These are phyloP conservation scores for Boletus mariae DNA, from an alignment of 1,284 basidiomycete genomes.

Conservation along the genomic window DNA sequence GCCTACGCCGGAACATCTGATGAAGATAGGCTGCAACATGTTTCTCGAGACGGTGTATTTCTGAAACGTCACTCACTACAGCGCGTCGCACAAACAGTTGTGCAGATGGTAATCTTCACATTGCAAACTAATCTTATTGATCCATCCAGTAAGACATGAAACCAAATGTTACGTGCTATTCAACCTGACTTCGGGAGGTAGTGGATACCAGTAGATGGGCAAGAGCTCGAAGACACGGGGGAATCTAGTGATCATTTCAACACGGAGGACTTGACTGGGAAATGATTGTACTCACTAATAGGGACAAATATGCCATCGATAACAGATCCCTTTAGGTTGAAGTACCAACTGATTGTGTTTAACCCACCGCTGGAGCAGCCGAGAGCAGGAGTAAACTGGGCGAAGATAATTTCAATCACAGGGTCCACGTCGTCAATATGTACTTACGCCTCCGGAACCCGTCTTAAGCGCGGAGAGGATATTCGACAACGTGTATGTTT, in stretches of 20 bases:
- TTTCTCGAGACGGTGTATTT: no score
- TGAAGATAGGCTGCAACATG: no score
- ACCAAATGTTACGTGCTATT: background rate
- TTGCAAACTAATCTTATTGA: background rate
- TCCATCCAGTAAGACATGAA: background rate
- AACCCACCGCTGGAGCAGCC: slow-evolving; percentile 49
- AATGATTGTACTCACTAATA: slow-evolving; percentile 43
- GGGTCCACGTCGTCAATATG: background rate
- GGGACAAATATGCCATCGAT: slow-evolving; percentile 62
- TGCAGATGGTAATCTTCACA: no score
- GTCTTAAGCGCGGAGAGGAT: slow-evolving; percentile 55
- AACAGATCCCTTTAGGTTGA: slow-evolving; percentile 61
- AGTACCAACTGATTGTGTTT: slow-evolving; percentile 63
- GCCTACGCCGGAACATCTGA: no score
- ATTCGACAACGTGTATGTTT: slow-evolving; percentile 56
- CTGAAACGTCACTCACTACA: no score
- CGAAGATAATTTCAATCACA: slow-evolving; percentile 1
- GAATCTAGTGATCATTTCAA: slow-evolving; percentile 41
- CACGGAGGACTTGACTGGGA: background rate
- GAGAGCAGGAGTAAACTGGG: slow-evolving; percentile 52
- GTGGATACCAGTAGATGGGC: slow-evolving; percentile 54
- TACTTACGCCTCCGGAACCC: slow-evolving; percentile 43
- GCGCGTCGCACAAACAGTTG: no score
- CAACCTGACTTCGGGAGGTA: slow-evolving; percentile 57
- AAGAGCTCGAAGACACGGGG: slow-evolving; percentile 43